Evolutionary conservation across 1,284 basidiomycete species (phyloP), one percentile per base, ranked within the genome.

Genomic region (Malassezia pachydermatis): DNA sequence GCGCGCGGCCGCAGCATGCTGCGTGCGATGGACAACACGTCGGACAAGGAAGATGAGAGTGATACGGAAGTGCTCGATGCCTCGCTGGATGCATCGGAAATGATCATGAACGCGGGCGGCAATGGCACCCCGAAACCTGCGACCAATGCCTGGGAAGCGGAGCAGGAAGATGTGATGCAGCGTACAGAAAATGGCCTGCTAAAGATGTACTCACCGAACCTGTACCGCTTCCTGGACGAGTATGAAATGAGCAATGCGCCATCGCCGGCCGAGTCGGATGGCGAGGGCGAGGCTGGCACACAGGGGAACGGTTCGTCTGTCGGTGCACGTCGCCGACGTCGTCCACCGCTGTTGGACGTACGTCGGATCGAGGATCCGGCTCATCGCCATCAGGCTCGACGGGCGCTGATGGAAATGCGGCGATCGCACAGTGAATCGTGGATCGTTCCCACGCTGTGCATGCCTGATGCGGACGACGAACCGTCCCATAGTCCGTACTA

Each of bases 1-100:
- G 59, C 60, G 36, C 50, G 51, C 27, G 65, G 67, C 1, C 20
- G 14, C 20, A 16, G 16, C 38, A 40, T 28, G 5, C 25, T 24
- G n/a, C 36, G 36, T 5, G n/a, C 4, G 36, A n/a, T 24, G 4
- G 16, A 20, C 11, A 38, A 24, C 16, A 24, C 22, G 11, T 24
- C 36, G 17, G 36, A 38, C 5, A 13, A 22, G n/a, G n/a, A n/a
- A 5, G 36, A 38, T 13, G 22, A 38, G 22, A 38, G 36, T 16
- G 36, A 38, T n/a, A 24, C 19, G 22, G 36, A 38, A 16, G 22
- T 38, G 1, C 5, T 14, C 10, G 16, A 16, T 22, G 36, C 36
- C 14, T 11, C 22, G 6, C 8, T n/a, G 10, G 22, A 38, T 5
- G 22, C 36, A 7, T 5, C 22, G 16, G 19, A 13, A 3, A 5